Percentiles rank a stretch among this genome's conserved stretches.
Evolutionary conservation across 2,329 filamentous ascomycete species (phyloP).

Genomic region (Basipetospora chlamydospora): DNA sequence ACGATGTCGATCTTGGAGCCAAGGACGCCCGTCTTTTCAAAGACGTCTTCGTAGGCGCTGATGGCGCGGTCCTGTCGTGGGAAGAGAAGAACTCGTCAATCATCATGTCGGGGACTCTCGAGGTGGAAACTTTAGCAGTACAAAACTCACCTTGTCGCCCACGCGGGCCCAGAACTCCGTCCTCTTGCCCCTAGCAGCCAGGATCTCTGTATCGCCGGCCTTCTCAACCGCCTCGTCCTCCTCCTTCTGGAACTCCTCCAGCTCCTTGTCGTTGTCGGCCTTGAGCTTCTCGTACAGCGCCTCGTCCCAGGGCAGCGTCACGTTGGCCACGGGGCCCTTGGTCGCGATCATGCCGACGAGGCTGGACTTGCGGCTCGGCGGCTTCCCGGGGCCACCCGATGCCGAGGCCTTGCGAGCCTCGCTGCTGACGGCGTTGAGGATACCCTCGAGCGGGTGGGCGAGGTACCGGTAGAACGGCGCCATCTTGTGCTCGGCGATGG

Average conservation of each 20-base stretch:
- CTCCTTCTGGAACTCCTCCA: conserved; percentile 66
- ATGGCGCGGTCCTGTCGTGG: conserved; percentile 96
- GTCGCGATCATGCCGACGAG: conserved; percentile 62
- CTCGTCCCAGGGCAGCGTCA: conserved; percentile 83
- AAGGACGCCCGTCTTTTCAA: conserved; percentile 94
- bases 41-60: conserved; percentile 77
- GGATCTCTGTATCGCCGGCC: conserved; percentile 88
- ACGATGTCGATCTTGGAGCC: conserved; percentile 96
- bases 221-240: conserved; percentile 91
- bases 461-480: conserved; percentile 75
- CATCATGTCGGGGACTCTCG: not conserved
- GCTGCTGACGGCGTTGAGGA: conserved; percentile 65
- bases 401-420: too few species aligned
- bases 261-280: conserved; percentile 63
- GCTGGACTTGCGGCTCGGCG: conserved; percentile 54
- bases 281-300: conserved; percentile 64
- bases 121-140: not conserved
- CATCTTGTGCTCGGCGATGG: conserved; percentile 74
- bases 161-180: conserved; percentile 94
- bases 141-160: conserved; percentile 67
- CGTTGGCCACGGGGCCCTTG: conserved; percentile 46
- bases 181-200: conserved; percentile 82
- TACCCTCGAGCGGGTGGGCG: conserved; percentile 66
- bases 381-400: conserved; percentile 32
- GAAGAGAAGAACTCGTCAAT: not conserved